Evolutionary conservation across 345 rosid genomes (phyloP).

Genomic region (Orychophragmus violaceus): DNA sequence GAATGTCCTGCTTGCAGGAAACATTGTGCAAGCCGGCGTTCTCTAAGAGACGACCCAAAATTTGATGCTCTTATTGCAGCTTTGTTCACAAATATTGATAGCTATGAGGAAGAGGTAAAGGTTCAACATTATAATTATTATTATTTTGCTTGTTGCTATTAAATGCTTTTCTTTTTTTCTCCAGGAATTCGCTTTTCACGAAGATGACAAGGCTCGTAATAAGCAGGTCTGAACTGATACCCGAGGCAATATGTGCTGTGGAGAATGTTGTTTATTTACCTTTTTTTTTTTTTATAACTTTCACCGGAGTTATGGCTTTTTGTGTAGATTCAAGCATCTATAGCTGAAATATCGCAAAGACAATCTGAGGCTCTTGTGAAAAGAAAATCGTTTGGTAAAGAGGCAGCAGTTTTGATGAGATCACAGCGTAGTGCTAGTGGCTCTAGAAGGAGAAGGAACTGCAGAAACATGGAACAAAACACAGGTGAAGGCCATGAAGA

Average conservation of each 20-base stretch:
- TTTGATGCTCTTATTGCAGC: constrained; percentile 77
- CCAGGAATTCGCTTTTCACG: constrained; percentile 92
- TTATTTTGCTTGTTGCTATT: constrained; percentile 3
- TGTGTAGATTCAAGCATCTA: constrained; percentile 90
- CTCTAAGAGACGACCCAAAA: constrained; percentile 76
- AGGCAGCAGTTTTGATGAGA: constrained; percentile 45
- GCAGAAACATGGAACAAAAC: constrained; percentile 44
- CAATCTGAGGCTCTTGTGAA: constrained; percentile 87
- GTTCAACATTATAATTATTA: not conserved
- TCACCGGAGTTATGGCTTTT: not conserved
- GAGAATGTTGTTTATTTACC: constrained; percentile 10
- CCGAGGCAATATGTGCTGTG: not conserved
- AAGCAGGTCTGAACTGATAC: constrained; percentile 69
- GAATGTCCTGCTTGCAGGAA: constrained; percentile 89
- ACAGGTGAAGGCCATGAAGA: constrained; percentile 69
- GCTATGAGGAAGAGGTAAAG: constrained; percentile 62
- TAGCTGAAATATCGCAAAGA: constrained; percentile 75
- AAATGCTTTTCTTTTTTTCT: constrained; percentile 5
- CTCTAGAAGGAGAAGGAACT: constrained; percentile 59
- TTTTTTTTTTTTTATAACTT: not conserved
- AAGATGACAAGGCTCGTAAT: constrained; percentile 85
- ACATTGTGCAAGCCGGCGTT: constrained; percentile 77
- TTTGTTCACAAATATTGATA: constrained; percentile 59
- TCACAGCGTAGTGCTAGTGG: constrained; percentile 43
- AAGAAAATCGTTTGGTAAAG: constrained; percentile 70